Conservation (phyloP, 768 basidiomycete genomes). For the Rhodosporidiobolus sp. region DNA sequence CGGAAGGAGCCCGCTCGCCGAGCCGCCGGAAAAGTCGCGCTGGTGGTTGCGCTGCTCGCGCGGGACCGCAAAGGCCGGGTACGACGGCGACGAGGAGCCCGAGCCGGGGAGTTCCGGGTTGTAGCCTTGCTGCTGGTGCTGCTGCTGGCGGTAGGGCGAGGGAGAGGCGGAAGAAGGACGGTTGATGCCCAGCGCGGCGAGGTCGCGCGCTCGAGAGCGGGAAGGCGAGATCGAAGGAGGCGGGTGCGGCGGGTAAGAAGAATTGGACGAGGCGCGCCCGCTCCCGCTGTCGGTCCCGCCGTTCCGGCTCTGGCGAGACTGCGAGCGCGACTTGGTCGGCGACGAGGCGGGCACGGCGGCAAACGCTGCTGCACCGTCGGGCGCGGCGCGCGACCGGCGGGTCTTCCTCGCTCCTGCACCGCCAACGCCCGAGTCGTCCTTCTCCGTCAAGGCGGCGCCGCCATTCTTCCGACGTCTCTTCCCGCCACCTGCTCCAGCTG, state of each 20-base stretch:
- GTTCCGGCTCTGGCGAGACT: not conserved
- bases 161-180: not conserved
- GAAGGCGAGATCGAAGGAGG: not conserved
- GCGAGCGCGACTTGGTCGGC: not conserved
- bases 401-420: not conserved
- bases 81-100: not conserved
- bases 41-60: not conserved
- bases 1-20: not conserved
- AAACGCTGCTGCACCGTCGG: not conserved
- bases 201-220: not conserved
- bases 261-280: not conserved
- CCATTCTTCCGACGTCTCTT: not conserved
- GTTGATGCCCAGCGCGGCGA: conserved; percentile 9
- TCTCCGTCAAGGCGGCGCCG: not conserved
- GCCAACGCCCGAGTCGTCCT: not conserved
- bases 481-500: not conserved
- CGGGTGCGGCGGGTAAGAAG: not conserved
- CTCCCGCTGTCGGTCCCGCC: not conserved
- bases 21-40: not conserved
- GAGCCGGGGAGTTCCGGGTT: not conserved
- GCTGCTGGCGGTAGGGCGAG: not conserved
- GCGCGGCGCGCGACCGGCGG: not conserved
- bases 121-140: not conserved
- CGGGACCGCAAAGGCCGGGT: not conserved
- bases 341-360: not conserved